These are phyloP conservation scores for Cymbopogon citratus DNA, from an alignment of 176 grass and related monocot genomes.

Conservation along the genomic window DNA sequence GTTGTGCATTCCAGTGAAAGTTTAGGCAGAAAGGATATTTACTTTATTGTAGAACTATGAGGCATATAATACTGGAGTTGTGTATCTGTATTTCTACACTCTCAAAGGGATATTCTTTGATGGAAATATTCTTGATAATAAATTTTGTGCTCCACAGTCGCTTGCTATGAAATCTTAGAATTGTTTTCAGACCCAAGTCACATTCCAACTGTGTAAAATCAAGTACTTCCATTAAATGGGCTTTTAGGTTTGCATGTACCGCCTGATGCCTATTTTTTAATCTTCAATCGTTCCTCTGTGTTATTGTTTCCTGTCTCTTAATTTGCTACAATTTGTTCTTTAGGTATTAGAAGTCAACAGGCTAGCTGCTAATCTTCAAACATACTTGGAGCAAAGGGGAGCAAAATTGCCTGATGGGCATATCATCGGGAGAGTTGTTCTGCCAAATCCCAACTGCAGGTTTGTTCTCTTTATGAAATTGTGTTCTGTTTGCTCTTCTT, in stretches of 20 bases:
- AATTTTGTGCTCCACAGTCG: not conserved
- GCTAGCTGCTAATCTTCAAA: constrained; percentile 69
- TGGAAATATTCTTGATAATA: not conserved
- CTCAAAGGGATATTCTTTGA: not conserved
- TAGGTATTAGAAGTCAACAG: constrained; percentile 72
- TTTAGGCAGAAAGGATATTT: not conserved
- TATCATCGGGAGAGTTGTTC: constrained; percentile 63
- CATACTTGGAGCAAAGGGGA: constrained; percentile 89
- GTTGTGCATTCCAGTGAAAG: not conserved
- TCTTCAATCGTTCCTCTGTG: not conserved
- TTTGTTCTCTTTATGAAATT: constrained; percentile 11
- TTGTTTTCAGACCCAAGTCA: not conserved
- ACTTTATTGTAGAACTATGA: not conserved
- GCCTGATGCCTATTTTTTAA: not conserved
- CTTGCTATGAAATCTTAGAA: not conserved
- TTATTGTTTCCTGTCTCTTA: not conserved
- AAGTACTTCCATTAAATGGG: not conserved
- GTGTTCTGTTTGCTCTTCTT: constrained; percentile 8
- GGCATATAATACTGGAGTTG: not conserved
- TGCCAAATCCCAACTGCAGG: constrained; percentile 77
- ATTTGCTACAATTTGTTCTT: constrained; percentile 23
- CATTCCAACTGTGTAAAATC: not conserved
- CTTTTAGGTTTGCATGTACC: not conserved
- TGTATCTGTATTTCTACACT: not conserved
- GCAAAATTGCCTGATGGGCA: constrained; percentile 55